Evolutionary conservation across 1,139 yeast genomes (phyloP), one percentile per base, ranked within the genome.

Genomic region (Candida sanyaensis): DNA sequence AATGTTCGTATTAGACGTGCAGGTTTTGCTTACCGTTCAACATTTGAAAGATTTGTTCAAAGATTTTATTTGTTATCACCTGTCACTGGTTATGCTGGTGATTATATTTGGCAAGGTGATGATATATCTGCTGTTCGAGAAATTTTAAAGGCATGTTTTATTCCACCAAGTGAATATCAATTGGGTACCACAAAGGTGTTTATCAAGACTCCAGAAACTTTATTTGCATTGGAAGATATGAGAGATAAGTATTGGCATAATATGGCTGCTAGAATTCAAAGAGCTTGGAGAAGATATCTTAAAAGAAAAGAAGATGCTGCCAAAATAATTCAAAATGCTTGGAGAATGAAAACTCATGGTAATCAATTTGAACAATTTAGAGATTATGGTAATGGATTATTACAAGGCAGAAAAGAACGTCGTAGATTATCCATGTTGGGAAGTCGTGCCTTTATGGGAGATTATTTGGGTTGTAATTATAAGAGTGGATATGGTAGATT

Each of bases 1-100:
- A 95, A 95, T 66, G 98, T 95, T 41, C 83, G 99, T 55, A 95
- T 95, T 57, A 84, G 99, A 74, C 87, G 99, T 73, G 99, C 99
- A 0, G 99, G 99, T 44, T 95, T 95, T 69, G 99, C 99, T 2
- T 93, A 92, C 62, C 86, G 99, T 70, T 96, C 96, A 54, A 89
- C 97, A 0, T 95, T 92, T 69, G 98, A 93, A 50, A 91, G 92
- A 66, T 95, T 95, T 64, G 97, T 91, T n/a, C 97, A 95, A 69
- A 78, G 99, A 61, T 95, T 95, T 65, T 93, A 90, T 65, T 71
- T 95, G 48, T 75, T 95, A 46, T 91, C 98, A 0, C 83, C 92
- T 3, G 81, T 84, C 56, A 92, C 98, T 32, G 95, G 97, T 4
- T 95, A 95, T 69, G 99, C 99, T 3, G 99, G 99, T 66, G 99